These are phyloP conservation scores for Cicer yamashitae DNA, from an alignment of 306 rosid genomes.

Conservation along the genomic window DNA sequence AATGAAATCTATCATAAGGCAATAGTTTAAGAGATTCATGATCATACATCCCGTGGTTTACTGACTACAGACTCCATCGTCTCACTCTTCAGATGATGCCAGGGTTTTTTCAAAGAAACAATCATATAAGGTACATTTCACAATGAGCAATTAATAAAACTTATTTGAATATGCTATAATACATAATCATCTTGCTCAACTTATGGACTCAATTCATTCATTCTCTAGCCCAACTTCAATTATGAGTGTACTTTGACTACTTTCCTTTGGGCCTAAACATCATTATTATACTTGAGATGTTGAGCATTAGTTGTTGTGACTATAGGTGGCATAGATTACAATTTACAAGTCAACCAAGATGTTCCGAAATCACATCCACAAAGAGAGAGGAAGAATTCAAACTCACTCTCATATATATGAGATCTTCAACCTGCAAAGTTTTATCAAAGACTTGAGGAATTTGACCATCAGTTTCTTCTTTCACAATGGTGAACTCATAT, in stretches of 20 bases:
- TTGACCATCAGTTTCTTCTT: conserved; percentile 73
- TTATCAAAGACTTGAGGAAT: conserved; percentile 46
- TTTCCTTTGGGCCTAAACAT: conserved; percentile 26
- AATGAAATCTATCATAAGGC: conserved; percentile 1
- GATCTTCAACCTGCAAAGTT: conserved; percentile 59
- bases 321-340: not conserved
- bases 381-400: conserved; percentile 28
- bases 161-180: not conserved
- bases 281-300: conserved; percentile 14
- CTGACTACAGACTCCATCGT: conserved; percentile 18
- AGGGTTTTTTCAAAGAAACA: conserved; percentile 17
- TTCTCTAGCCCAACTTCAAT: conserved; percentile 17
- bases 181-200: conserved; percentile 3
- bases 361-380: not conserved
- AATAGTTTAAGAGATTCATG: conserved; percentile 7
- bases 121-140: conserved; percentile 29
- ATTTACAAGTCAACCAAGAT: conserved; percentile 22
- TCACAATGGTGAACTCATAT: conserved; percentile 69
- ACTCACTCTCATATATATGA: conserved; percentile 75
- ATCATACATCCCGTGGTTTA: conserved; percentile 4
- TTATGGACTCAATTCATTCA: conserved; percentile 18
- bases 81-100: conserved; percentile 31
- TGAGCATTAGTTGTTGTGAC: conserved; percentile 29
- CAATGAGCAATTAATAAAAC: not conserved
- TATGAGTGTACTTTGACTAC: not conserved